These are phyloP conservation scores for Penicillium decumbens DNA, from an alignment of 2,329 filamentous ascomycete genomes.

Conservation along the genomic window DNA sequence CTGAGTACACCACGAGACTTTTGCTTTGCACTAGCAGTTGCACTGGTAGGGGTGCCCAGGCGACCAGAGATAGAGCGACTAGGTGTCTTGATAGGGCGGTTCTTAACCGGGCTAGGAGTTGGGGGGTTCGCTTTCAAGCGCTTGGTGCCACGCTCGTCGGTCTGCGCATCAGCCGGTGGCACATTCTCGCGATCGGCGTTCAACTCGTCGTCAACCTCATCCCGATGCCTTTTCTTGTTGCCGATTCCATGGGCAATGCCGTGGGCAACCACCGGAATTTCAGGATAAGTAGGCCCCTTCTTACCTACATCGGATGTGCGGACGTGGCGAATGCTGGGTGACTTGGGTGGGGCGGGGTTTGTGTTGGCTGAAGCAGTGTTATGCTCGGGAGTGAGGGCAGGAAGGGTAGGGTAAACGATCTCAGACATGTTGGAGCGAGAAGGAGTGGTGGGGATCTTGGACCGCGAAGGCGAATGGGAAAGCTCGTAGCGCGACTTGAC, in stretches of 20 bases:
- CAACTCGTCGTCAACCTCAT: slow-evolving; percentile 29
- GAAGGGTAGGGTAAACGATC: slow-evolving; percentile 37
- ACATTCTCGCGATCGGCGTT: slow-evolving; percentile 29
- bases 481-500: slow-evolving; percentile 49
- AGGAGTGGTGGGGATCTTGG: slow-evolving; percentile 32
- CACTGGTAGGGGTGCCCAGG: slow-evolving; percentile 28
- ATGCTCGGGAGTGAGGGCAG: slow-evolving; percentile 36
- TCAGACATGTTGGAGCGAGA: slow-evolving; percentile 24
- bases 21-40: slow-evolving; percentile 28
- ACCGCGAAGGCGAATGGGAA: slow-evolving; percentile 41
- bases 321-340: slow-evolving; percentile 42
- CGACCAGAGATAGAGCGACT: slow-evolving; percentile 22
- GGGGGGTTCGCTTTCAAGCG: slow-evolving; percentile 33
- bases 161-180: slow-evolving; percentile 23
- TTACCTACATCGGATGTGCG: slow-evolving; percentile 29
- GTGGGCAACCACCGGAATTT: slow-evolving; percentile 36
- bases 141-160: slow-evolving; percentile 33
- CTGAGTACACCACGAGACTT: slow-evolving; percentile 36
- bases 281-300: slow-evolving; percentile 22
- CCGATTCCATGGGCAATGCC: slow-evolving; percentile 38
- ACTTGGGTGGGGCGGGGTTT: slow-evolving; percentile 11
- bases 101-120: slow-evolving; percentile 37
- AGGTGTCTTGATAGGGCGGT: slow-evolving; percentile 30
- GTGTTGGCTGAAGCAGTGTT: slow-evolving; percentile 13
- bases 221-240: slow-evolving; percentile 41